A percentile compares a stretch with the other conserved stretches of the same genome.
These are phyloP conservation scores for Xerocomellus intermedius DNA, from an alignment of 768 basidiomycete species.

Conservation along the genomic window DNA sequence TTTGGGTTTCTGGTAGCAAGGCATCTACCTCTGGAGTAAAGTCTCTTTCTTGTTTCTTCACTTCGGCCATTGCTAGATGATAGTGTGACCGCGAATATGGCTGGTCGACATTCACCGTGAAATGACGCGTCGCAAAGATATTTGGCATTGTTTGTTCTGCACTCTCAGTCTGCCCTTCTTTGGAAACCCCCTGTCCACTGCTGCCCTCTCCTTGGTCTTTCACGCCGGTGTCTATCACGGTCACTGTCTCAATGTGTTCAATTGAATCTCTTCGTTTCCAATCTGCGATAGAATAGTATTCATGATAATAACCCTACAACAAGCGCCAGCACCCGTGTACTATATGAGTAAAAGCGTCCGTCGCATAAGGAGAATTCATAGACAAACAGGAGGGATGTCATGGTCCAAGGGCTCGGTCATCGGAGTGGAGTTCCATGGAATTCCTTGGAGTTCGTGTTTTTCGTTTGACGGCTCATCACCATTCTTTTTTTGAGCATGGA, in stretches of 20 bases:
- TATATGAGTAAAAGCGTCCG: slow-evolving; percentile 42
- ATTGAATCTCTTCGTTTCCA: slow-evolving; percentile 27
- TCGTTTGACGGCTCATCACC: slow-evolving; percentile 27
- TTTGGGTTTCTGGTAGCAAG: slow-evolving; percentile 65
- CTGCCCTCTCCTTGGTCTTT: neutral
- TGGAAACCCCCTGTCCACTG: slow-evolving; percentile 21
- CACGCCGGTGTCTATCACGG: neutral
- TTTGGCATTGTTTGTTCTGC: slow-evolving; percentile 40
- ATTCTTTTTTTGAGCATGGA: slow-evolving; percentile 31
- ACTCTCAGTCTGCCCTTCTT: slow-evolving; percentile 15
- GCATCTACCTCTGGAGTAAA: slow-evolving; percentile 80
- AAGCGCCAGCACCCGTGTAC: slow-evolving; percentile 46
- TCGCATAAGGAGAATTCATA: slow-evolving; percentile 42
- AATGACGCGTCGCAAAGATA: slow-evolving; percentile 65
- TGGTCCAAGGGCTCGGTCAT: slow-evolving; percentile 29
- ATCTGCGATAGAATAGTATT: slow-evolving; percentile 36
- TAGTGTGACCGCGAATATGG: slow-evolving; percentile 41
- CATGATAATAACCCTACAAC: slow-evolving; percentile 43
- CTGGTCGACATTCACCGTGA: slow-evolving; percentile 28
- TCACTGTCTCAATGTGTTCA: slow-evolving; percentile 27
- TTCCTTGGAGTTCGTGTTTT: slow-evolving; percentile 30
- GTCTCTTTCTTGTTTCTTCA: slow-evolving; percentile 85
- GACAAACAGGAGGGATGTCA: slow-evolving; percentile 47
- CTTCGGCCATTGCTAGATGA: slow-evolving; percentile 66
- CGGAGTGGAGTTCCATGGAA: slow-evolving; percentile 24